Evolutionary conservation across 2,329 filamentous ascomycete species (phyloP).

Genomic region (Aspergillus bombycis): DNA sequence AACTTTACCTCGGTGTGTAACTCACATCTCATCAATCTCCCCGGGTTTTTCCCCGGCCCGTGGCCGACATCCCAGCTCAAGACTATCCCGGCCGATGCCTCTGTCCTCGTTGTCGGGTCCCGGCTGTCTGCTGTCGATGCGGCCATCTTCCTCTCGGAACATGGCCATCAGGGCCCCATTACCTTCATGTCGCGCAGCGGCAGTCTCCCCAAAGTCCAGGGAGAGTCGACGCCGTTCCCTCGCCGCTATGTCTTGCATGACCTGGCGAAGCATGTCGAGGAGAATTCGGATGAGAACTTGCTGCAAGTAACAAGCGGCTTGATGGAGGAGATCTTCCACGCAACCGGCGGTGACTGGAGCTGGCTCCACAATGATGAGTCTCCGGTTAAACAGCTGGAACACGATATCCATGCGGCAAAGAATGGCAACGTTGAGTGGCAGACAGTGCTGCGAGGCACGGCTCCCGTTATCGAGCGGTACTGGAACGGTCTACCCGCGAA

Average conservation of each 20-base stretch:
- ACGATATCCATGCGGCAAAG: slow-evolving; percentile 5
- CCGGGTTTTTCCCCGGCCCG: slow-evolving; percentile 13
- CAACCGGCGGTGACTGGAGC: slow-evolving; percentile 13
- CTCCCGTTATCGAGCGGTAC: slow-evolving; percentile 14
- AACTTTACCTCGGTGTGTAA: slow-evolving; percentile 12
- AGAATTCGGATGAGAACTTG: slow-evolving; percentile 4
- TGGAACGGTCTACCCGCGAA: slow-evolving; percentile 9
- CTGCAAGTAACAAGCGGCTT: slow-evolving; percentile 10
- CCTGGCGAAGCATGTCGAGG: slow-evolving; percentile 9
- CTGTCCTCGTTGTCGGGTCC: slow-evolving; percentile 14
- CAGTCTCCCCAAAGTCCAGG: slow-evolving; percentile 15
- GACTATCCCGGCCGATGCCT: slow-evolving; percentile 8
- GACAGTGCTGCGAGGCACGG: slow-evolving; percentile 10
- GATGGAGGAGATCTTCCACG: slow-evolving; percentile 13
- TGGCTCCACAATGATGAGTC: slow-evolving; percentile 14
- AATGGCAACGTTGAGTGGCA: slow-evolving; percentile 8
- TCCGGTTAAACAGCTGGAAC: slow-evolving; percentile 4
- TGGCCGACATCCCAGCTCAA: slow-evolving; percentile 15
- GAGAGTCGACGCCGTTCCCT: slow-evolving; percentile 4
- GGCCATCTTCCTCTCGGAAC: slow-evolving; percentile 8
- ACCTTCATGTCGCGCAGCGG: slow-evolving; percentile 18
- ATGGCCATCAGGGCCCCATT: slow-evolving; percentile 14
- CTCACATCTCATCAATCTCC: slow-evolving; percentile 11
- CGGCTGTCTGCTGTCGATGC: slow-evolving; percentile 15
- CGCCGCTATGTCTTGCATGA: slow-evolving; percentile 11